Evolutionary conservation across 495 filamentous ascomycete genomes (phyloP).

Genomic region (Aspergillus indologenus): DNA sequence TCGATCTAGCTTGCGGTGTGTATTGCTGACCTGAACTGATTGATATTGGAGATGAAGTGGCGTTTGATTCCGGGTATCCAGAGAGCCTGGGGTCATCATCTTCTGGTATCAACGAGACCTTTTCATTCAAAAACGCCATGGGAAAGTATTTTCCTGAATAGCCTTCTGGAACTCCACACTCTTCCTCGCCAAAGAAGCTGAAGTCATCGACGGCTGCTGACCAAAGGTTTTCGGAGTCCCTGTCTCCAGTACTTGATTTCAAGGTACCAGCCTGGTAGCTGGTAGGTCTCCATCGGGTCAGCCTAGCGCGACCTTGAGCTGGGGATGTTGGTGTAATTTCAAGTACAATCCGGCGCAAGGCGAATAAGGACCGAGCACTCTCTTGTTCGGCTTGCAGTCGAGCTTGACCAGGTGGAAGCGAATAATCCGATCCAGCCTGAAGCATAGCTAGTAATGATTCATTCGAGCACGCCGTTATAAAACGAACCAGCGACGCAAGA

Average conservation of each 20-base stretch:
- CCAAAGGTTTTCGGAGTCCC: conserved; percentile 60
- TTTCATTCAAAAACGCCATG: conserved; percentile 44
- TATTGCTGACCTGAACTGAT: conserved; percentile 1
- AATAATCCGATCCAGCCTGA: conserved; percentile 51
- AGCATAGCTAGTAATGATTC: conserved; percentile 54
- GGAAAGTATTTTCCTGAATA: conserved; percentile 44
- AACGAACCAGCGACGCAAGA: conserved; percentile 48
- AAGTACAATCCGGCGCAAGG: conserved; percentile 53
- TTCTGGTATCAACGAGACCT: conserved; percentile 36
- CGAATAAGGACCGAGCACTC: conserved; percentile 49
- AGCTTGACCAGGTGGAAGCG: conserved; percentile 46
- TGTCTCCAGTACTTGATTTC: conserved; percentile 59
- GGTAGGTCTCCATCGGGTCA: conserved; percentile 39
- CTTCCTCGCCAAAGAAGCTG: conserved; percentile 63
- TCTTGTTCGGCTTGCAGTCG: conserved; percentile 40
- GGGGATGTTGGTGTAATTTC: conserved; percentile 48
- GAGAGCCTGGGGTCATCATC: conserved; percentile 28
- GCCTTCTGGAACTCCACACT: conserved; percentile 51
- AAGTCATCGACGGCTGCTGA: conserved; percentile 58
- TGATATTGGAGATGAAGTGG: conserved; percentile 12
- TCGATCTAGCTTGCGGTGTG: conserved; percentile 1
- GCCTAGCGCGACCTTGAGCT: conserved; percentile 9
- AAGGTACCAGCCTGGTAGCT: conserved; percentile 35
- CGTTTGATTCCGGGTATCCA: conserved; percentile 12
- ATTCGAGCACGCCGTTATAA: conserved; percentile 59